Evolutionary conservation across 169 alveolate genomes (phyloP).

Genomic region (Plasmodium vinckei): DNA sequence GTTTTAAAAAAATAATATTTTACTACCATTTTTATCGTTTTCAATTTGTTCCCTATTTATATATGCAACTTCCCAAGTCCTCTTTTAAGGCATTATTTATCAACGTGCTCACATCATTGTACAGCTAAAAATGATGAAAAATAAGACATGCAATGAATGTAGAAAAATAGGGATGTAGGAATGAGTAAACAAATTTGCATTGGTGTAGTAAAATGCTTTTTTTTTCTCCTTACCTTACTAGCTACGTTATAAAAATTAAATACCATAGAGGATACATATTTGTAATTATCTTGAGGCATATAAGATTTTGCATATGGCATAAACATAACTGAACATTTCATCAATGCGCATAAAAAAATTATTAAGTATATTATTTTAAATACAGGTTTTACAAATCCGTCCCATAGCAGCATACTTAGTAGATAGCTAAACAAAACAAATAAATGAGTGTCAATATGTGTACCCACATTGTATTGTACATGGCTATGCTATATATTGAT

Average conservation of each 20-base stretch:
- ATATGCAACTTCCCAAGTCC: background rate
- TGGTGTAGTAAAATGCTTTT: background rate
- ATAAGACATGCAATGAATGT: background rate
- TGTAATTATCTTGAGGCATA: conserved; percentile 57
- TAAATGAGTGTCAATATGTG: background rate
- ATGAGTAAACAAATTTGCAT: background rate
- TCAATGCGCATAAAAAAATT: conserved; percentile 38
- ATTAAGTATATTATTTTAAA: conserved; percentile 56
- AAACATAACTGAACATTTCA: conserved; percentile 41
- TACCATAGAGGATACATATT: conserved; percentile 26
- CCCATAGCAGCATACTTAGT: conserved; percentile 44
- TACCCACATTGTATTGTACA: background rate
- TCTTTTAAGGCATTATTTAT: conserved; percentile 47
- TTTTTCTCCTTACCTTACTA: conserved; percentile 33
- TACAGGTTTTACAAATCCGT: conserved; percentile 62
- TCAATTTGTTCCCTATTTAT: conserved; percentile 28
- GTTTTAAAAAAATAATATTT: too few species aligned
- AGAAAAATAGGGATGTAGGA: background rate
- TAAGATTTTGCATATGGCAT: conserved; percentile 70
- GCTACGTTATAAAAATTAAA: conserved; percentile 41
- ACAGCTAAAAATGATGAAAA: conserved; percentile 19
- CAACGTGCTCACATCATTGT: conserved; percentile 14
- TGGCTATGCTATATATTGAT: background rate
- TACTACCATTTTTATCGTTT: background rate
- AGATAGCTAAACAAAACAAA: conserved; percentile 55